Evolutionary conservation across 2,329 filamentous ascomycete species (phyloP).

Genomic region (Ophiocordyceps robertsii): DNA sequence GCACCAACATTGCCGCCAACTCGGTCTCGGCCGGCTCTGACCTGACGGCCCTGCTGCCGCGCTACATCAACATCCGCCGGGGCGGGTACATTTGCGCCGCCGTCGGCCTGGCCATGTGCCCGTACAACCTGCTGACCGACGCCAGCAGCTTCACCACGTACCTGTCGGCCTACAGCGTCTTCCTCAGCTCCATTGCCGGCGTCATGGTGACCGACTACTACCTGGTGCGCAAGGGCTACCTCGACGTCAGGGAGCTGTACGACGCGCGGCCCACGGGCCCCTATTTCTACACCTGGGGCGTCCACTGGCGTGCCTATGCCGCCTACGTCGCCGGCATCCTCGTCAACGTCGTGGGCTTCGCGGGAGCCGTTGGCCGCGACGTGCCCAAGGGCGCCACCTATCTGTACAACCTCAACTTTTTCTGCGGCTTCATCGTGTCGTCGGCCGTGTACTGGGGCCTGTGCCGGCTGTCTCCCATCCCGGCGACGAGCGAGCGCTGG

Average conservation of each 20-base stretch:
- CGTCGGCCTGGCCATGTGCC: conserved; percentile 75
- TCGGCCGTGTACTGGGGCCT: conserved; percentile 53
- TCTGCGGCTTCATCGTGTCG: conserved; percentile 67
- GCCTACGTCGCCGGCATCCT: conserved; percentile 75
- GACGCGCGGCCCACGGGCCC: conserved; percentile 50
- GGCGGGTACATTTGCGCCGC: conserved; percentile 75
- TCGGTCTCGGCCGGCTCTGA: conserved; percentile 74
- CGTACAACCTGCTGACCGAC: conserved; percentile 62
- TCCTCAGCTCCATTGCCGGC: conserved; percentile 87
- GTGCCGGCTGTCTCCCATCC: conserved; percentile 56
- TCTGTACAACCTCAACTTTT: conserved; percentile 86
- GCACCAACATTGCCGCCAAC: conserved; percentile 81
- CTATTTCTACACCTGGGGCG: conserved; percentile 62
- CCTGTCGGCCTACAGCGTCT: conserved; percentile 82
- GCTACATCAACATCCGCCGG: conserved; percentile 72
- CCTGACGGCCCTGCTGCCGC: conserved; percentile 66
- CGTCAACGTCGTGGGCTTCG: conserved; percentile 87
- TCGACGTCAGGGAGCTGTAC: conserved; percentile 69
- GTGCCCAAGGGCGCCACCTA: conserved; percentile 73
- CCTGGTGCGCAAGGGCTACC: conserved; percentile 66
- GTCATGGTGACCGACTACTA: conserved; percentile 88
- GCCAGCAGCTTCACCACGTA: conserved; percentile 85
- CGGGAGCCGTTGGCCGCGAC: conserved; percentile 55
- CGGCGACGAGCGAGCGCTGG: conserved; percentile 63
- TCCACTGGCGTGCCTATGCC: conserved; percentile 73